Base-by-base conservation (phyloP, 805 yeast genomes). In the Teunomyces cretensis region DNA sequence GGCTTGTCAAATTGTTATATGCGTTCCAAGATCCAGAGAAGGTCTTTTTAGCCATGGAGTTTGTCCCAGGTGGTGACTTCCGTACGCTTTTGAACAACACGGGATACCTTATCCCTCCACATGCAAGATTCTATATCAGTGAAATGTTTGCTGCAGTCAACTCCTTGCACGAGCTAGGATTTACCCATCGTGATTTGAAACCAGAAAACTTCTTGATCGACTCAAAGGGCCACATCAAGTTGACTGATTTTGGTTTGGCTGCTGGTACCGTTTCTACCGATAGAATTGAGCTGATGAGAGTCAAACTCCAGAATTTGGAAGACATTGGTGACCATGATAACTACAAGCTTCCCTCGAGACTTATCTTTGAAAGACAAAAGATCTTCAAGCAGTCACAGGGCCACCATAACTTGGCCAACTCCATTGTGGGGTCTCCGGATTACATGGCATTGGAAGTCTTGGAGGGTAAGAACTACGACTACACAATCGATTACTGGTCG, bases 11-110 rank as follows among this genome's bases (percentile, higher is more conserved):
- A 66, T 74, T 94, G 41, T 75, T 89, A 47, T 94, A 94, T 63
- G 97, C 98, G 2, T 94, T 94, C 70, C 99, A 94, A 65, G 98
- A 94, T 67, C 67, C 84, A 0, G 91, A 87, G 50, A 87, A 86
- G 59, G 87, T 94, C 26, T 94, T 88, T 57, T 74, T 94, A 59
- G 99, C 99, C 2, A 94, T 94, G 99, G 99, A 94, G 64, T 94
- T 88, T 65, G 99, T 94, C n/a, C 97, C 99, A 7, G 99, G 99
- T 47, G 99, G 99, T 43, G 99, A 94, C 63, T 94, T 88, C 72
- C 83, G 99, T 61, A 94, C 99, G 0, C 70, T 94, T 48, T 78
- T 94, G 52, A 91, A 90, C 65, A 92, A 91, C 63, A 92, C 98
- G 5, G 96, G 96, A 30, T 87, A 86, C 46, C 72, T 94, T 54